Evolutionary conservation across 306 rosid genomes (phyloP).

Genomic region (Gastrolobium villosum): DNA sequence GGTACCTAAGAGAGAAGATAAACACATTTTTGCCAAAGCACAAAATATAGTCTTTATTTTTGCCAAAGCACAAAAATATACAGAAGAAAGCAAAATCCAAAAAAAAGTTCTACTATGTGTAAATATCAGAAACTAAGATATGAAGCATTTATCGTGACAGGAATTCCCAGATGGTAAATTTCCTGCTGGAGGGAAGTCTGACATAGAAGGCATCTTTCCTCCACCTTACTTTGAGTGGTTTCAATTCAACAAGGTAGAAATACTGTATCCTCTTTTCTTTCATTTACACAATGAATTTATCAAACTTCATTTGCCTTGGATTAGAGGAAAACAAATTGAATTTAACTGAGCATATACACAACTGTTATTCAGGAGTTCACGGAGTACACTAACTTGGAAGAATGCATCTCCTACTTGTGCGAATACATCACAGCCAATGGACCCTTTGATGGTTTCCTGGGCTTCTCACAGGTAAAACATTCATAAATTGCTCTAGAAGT

Average conservation of each 20-base stretch:
- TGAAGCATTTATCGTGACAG: slow-evolving; percentile 45
- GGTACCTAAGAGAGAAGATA: too few relatives aligned
- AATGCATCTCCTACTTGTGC: slow-evolving; percentile 72
- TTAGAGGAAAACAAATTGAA: slow-evolving; percentile 29
- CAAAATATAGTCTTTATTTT: not conserved
- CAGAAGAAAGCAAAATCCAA: not conserved
- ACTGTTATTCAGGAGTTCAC: slow-evolving; percentile 73
- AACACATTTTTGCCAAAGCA: too few relatives aligned
- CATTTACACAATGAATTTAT: slow-evolving; percentile 23
- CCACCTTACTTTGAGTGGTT: slow-evolving; percentile 95
- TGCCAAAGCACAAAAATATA: not conserved
- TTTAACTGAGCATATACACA: slow-evolving; percentile 8
- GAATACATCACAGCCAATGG: slow-evolving; percentile 86
- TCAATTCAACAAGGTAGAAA: slow-evolving; percentile 75
- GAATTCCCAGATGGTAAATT: slow-evolving; percentile 77
- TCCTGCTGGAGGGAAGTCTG: slow-evolving; percentile 92
- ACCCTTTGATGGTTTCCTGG: slow-evolving; percentile 86
- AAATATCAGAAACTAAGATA: not conserved
- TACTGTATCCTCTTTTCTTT: slow-evolving; percentile 6
- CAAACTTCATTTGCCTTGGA: not conserved
- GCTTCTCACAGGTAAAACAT: slow-evolving; percentile 77
- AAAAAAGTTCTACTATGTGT: too few relatives aligned
- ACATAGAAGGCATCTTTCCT: slow-evolving; percentile 84
- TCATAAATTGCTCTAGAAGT: not conserved
- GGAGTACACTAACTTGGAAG: slow-evolving; percentile 80